A percentile compares a stretch with the other conserved stretches of the same genome.
phyloP scores from a whole-genome alignment of 1,284 basidiomycete genomes.

The Rhodotorula sp. region DNA sequence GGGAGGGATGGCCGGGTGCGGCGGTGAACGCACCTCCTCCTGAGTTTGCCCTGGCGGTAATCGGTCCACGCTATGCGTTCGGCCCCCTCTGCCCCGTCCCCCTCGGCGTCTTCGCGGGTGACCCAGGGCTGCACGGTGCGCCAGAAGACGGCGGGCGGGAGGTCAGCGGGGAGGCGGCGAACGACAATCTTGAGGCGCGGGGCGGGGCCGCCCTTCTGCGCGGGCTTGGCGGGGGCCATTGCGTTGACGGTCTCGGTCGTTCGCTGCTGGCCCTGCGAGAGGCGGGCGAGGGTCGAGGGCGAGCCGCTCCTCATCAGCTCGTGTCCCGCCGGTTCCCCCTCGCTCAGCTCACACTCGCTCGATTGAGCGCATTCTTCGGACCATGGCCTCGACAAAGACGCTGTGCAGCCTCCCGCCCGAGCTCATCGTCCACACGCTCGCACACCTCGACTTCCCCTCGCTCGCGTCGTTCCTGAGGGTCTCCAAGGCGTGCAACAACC shows the following conservation, averaged over 20 bases:
- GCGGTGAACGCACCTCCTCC: slow-evolving; percentile 27
- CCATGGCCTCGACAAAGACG: too few species aligned
- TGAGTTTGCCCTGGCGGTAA: slow-evolving; percentile 47
- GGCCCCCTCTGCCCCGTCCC: slow-evolving; percentile 69
- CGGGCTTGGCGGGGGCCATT: slow-evolving; percentile 19
- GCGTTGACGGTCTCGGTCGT: too few species aligned
- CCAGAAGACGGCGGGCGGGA: slow-evolving; percentile 94
- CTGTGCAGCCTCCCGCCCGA: slow-evolving; percentile 14
- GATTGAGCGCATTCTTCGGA: not conserved
- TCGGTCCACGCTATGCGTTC: slow-evolving; percentile 63
- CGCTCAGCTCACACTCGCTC: not conserved
- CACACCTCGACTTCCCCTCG: slow-evolving; percentile 11
- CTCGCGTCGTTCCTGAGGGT: not conserved
- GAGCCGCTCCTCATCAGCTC: not conserved
- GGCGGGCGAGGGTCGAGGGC: not conserved
- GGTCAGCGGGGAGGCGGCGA: slow-evolving; percentile 82
- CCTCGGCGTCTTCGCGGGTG: slow-evolving; percentile 67
- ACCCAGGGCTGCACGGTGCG: slow-evolving; percentile 83
- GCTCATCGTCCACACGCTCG: slow-evolving; percentile 3
- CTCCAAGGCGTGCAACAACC: slow-evolving; percentile 1
- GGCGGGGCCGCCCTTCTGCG: slow-evolving; percentile 17
- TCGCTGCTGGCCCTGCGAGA: not conserved
- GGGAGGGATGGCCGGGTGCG: not conserved
- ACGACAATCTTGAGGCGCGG: slow-evolving; percentile 81
- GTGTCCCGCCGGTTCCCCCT: not conserved